Conservation (phyloP, 1,284 basidiomycete genomes). For the Rhizoctonia solani region DNA sequence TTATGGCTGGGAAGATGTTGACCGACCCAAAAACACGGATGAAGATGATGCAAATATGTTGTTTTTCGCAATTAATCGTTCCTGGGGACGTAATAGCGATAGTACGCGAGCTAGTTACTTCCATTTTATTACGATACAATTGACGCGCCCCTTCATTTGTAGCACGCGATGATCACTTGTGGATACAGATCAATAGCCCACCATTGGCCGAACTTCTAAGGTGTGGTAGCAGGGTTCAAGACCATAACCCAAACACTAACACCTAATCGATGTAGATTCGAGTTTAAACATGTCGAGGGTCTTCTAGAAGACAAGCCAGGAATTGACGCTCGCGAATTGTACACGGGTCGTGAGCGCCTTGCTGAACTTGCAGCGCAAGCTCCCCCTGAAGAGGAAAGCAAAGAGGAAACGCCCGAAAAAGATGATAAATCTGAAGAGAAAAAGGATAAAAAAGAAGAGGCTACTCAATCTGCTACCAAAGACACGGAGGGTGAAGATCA, state of each 20-base stretch:
- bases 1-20: conserved; percentile 28
- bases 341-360: not conserved
- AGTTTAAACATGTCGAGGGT: conserved; percentile 27
- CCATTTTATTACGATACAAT: not conserved
- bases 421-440: not conserved
- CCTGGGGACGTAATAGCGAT: conserved; percentile 1
- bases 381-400: conserved; percentile 12
- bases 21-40: conserved; percentile 2
- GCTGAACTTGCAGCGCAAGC: conserved; percentile 23
- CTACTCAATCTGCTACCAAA: conserved; percentile 6
- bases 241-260: not conserved
- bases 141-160: not conserved
- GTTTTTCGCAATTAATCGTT: conserved; percentile 25
- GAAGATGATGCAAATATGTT: conserved; percentile 22
- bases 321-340: conserved; percentile 24
- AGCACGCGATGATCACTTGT: conserved; percentile 29
- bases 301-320: conserved; percentile 24
- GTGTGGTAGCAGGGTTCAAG: not conserved
- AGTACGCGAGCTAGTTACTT: not conserved
- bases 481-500: not conserved
- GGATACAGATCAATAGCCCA: conserved; percentile 22
- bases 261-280: not conserved
- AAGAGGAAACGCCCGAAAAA: not conserved
- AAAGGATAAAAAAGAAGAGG: not conserved
- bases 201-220: conserved; percentile 28